phyloP scores from a whole-genome alignment of 257 asterid genomes.

The Verbena officinalis region DNA sequence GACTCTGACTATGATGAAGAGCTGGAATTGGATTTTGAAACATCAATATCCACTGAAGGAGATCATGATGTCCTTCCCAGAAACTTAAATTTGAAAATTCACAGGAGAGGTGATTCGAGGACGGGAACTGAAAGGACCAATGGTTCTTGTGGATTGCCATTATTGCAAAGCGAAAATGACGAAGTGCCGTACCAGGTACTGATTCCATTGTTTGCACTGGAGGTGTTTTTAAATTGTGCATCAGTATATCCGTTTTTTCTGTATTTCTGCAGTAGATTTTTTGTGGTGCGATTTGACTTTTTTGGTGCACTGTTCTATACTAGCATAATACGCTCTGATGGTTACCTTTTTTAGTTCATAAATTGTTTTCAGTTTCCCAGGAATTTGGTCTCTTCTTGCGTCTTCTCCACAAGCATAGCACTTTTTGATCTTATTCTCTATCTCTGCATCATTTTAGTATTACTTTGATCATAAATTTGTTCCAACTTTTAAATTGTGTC shows the following conservation, averaged over 20 bases:
- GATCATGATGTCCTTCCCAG: slow-evolving; percentile 63
- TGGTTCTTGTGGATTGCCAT: slow-evolving; percentile 48
- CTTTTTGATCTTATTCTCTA: background rate
- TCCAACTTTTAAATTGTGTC: background rate
- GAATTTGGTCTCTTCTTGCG: background rate
- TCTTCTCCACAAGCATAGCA: background rate
- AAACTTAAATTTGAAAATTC: slow-evolving; percentile 70
- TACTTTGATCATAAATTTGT: background rate
- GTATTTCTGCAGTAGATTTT: background rate
- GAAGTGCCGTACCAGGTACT: slow-evolving; percentile 65
- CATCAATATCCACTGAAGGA: slow-evolving; percentile 66
- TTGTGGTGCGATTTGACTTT: background rate
- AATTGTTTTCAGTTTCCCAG: too few species aligned
- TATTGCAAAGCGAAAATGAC: slow-evolving; percentile 51
- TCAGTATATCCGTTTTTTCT: background rate
- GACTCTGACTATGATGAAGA: slow-evolving; percentile 91
- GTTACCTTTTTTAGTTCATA: too few species aligned
- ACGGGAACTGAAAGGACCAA: slow-evolving; percentile 49
- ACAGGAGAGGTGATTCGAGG: slow-evolving; percentile 61
- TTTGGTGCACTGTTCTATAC: background rate
- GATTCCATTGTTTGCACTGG: slow-evolving; percentile 22
- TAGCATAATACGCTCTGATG: too few species aligned
- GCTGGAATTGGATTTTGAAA: slow-evolving; percentile 77
- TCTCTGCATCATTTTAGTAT: slow-evolving; percentile 1
- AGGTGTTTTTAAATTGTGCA: background rate